Base-by-base conservation (phyloP, 768 basidiomycete species). In the Russula vinacea region DNA sequence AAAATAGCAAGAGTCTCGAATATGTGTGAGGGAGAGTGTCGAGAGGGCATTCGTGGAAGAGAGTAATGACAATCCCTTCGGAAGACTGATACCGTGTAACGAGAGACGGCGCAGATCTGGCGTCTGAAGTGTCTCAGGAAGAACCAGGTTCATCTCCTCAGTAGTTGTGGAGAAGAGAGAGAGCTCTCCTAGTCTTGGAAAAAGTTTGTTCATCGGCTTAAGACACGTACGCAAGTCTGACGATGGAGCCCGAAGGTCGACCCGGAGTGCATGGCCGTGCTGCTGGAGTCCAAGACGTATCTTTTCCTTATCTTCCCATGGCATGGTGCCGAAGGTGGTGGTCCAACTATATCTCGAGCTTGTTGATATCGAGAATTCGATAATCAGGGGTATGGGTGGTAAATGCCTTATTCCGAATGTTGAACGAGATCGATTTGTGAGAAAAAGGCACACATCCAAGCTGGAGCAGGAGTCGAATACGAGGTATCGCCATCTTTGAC, bases 401-500 rank as follows among this genome's bases (percentile, higher is more conserved):
- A 52, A 52, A 19, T 32, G 51, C 32, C 11, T 17, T 19, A 52
- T 17, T 17, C 17, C 33, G 51, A 4, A 16, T 19, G 33, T 17
- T 10, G 29, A 32, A n/a, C 9, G 29, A 17, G 51, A 19, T 19
- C 17, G 3, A 8, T 4, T 10, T 3, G 19, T 29, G 29, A 52
- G 17, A 52, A 19, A 4, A 8, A 52, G 29, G 17, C 29, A 29
- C 9, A 52, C 4, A 19, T 52, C 29, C 32, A 52, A 26, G 49
- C 7, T 11, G 24, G 17, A 10, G 10, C 32, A 22, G 24, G 42
- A 32, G 14, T 16, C 22, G 16, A 45, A 19, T 29, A 54, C n/a
- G 33, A 53, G 42, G 47, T 35, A 19, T n/a, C 60, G 52, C 60
- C 60, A 61, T 37, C 22, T 44, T 26, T 42, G 60, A 37, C 52